A percentile compares a stretch with the other conserved stretches of the same genome.
Conservation (phyloP, 2,329 filamentous ascomycete species). For the Neoscytalidium dimidiatum region DNA sequence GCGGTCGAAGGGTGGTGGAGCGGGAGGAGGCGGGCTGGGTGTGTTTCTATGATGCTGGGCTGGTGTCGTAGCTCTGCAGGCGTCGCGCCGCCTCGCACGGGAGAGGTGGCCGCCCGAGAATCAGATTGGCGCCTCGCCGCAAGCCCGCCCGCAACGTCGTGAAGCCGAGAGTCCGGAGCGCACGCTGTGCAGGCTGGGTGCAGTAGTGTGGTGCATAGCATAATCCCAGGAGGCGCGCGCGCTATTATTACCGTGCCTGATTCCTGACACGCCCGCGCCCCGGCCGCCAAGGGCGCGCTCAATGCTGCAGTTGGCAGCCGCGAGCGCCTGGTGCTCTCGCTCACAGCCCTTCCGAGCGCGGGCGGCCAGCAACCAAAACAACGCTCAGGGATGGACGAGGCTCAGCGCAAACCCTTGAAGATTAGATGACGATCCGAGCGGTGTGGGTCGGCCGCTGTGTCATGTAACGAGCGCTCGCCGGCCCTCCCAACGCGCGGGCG, state of each 20-base stretch:
- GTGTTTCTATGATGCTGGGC: conserved; percentile 17
- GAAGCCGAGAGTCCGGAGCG: conserved; percentile 18
- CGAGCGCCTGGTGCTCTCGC: neutral
- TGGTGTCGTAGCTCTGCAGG: conserved; percentile 14
- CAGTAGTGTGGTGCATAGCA: conserved; percentile 5
- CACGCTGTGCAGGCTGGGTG: neutral
- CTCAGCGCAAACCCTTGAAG: conserved; percentile 18
- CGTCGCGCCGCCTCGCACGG: conserved; percentile 11
- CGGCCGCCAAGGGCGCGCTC: conserved; percentile 10
- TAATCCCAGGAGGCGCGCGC: conserved; percentile 12
- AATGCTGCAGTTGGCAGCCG: conserved; percentile 6
- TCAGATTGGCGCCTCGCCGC: conserved; percentile 8
- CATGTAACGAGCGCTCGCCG: conserved; percentile 14
- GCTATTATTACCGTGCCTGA: conserved; percentile 17
- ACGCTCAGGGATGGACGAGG: conserved; percentile 17
- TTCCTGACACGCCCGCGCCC: conserved; percentile 15
- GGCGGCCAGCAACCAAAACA: neutral
- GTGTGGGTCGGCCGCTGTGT: conserved; percentile 17
- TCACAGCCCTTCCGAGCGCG: neutral
- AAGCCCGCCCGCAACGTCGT: conserved; percentile 15
- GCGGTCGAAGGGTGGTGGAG: neutral
- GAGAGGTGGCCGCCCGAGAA: conserved; percentile 14
- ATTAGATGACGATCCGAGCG: conserved; percentile 19
- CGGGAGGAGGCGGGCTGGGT: neutral
- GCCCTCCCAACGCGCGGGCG: conserved; percentile 1